Percentiles rank a stretch among this genome's conserved stretches.
Conservation (phyloP, 1,284 basidiomycete species). For the Cystobasidium pallidum region DNA sequence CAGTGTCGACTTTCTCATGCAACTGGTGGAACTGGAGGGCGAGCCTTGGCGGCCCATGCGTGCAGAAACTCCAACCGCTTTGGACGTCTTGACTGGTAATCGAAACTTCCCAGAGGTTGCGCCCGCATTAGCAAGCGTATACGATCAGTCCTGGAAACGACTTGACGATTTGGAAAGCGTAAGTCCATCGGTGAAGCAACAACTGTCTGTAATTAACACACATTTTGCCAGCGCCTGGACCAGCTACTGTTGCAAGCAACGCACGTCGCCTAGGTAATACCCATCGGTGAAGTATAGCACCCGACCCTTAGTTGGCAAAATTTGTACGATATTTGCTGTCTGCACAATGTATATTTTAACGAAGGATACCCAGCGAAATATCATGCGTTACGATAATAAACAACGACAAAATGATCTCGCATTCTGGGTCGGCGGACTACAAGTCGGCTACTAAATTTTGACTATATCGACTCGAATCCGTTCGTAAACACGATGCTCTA, state of each 20-base stretch:
- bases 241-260: constrained; percentile 15
- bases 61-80: neutral
- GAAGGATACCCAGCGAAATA: neutral
- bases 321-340: too few species aligned
- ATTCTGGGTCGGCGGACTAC: too few species aligned
- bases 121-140: neutral
- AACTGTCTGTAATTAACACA: neutral
- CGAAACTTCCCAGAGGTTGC: neutral
- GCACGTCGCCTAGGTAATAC: neutral
- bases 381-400: neutral
- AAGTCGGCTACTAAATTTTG: too few species aligned
- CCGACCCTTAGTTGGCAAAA: neutral
- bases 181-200: neutral
- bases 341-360: neutral
- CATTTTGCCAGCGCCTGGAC: constrained; percentile 15
- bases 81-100: neutral
- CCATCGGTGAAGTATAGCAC: too few species aligned
- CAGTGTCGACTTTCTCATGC: constrained; percentile 35
- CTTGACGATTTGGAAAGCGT: constrained; percentile 30
- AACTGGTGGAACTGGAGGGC: constrained; percentile 19
- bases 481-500: constrained; percentile 44
- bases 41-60: neutral
- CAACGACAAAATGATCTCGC: too few species aligned
- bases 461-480: constrained; percentile 43
- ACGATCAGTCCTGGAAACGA: constrained; percentile 1